Percentiles rank a stretch among this genome's conserved stretches.
phyloP scores from a whole-genome alignment of 345 rosid genomes.

The Heritiera fomes region DNA sequence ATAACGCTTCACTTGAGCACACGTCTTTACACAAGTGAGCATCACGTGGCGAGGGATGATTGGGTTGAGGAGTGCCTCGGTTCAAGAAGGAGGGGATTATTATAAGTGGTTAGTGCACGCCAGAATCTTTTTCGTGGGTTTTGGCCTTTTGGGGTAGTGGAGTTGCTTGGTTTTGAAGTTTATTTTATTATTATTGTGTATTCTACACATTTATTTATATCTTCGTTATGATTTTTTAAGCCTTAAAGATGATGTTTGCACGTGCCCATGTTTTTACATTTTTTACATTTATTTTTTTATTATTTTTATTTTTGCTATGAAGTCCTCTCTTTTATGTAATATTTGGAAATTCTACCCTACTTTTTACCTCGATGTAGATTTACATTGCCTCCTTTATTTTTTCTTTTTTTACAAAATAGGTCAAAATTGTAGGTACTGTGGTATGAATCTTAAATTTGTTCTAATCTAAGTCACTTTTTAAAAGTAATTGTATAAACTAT shows the following conservation, averaged over 20 bases:
- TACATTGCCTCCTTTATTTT: no score
- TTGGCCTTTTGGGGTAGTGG: conserved; percentile 20
- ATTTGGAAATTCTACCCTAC: neutral
- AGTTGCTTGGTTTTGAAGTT: conserved; percentile 51
- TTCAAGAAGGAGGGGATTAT: conserved; percentile 27
- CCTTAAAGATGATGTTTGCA: conserved; percentile 27
- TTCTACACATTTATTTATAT: neutral
- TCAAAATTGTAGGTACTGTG: no score
- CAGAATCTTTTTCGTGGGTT: conserved; percentile 38
- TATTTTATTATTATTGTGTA: conserved; percentile 26
- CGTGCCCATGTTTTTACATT: conserved; percentile 30
- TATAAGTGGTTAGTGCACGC: conserved; percentile 53
- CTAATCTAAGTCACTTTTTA: no score
- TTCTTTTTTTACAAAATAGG: no score
- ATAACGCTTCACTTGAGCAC: conserved; percentile 53
- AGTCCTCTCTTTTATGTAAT: neutral
- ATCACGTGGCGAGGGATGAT: conserved; percentile 25
- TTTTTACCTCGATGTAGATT: neutral
- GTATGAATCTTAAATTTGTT: no score
- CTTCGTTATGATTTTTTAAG: neutral
- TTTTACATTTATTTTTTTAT: neutral
- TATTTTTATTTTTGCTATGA: neutral
- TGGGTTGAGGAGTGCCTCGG: conserved; percentile 38
- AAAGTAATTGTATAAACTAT: no score
- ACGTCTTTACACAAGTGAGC: conserved; percentile 40